These are phyloP conservation scores for Pythium aquatile DNA, from an alignment of 352 stramenopile species.

Conservation along the genomic window DNA sequence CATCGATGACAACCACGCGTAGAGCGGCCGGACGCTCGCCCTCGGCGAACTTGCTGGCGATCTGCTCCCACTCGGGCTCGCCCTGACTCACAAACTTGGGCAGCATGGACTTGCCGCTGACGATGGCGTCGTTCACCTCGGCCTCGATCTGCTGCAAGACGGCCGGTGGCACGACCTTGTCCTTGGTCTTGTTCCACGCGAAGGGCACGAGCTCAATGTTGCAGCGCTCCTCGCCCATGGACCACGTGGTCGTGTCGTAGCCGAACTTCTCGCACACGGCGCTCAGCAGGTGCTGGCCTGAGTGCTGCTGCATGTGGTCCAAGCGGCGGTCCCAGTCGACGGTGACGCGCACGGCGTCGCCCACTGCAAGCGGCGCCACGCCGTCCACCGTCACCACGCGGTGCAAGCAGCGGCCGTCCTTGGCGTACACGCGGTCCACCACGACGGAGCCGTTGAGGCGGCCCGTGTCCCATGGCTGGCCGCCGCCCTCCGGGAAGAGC, in stretches of 20 bases:
- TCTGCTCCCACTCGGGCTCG: constrained; percentile 52
- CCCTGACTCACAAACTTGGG: constrained; percentile 56
- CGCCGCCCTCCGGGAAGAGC: constrained; percentile 85
- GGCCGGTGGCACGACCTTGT: constrained; percentile 40
- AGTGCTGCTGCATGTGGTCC: constrained; percentile 91
- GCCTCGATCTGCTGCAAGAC: constrained; percentile 58
- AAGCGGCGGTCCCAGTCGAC: constrained; percentile 80
- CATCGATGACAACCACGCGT: constrained; percentile 82
- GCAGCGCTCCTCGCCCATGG: constrained; percentile 57
- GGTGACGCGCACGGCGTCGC: constrained; percentile 45
- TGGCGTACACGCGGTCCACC: constrained; percentile 63
- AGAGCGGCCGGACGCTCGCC: constrained; percentile 62
- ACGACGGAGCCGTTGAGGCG: constrained; percentile 35
- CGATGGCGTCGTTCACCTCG: constrained; percentile 77
- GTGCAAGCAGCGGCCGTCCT: constrained; percentile 67
- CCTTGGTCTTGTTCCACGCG: constrained; percentile 32
- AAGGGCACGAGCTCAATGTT: constrained; percentile 82
- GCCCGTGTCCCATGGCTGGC: constrained; percentile 85
- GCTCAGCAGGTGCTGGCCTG: constrained; percentile 85
- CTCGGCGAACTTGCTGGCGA: constrained; percentile 58
- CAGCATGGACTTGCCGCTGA: constrained; percentile 49
- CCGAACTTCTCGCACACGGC: constrained; percentile 76
- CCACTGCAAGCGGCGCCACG: constrained; percentile 35
- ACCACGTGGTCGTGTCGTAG: constrained; percentile 82
- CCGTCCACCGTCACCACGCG: constrained; percentile 34